Conservation (phyloP, 495 filamentous ascomycete genomes). For the Sordaria brevicollis region DNA sequence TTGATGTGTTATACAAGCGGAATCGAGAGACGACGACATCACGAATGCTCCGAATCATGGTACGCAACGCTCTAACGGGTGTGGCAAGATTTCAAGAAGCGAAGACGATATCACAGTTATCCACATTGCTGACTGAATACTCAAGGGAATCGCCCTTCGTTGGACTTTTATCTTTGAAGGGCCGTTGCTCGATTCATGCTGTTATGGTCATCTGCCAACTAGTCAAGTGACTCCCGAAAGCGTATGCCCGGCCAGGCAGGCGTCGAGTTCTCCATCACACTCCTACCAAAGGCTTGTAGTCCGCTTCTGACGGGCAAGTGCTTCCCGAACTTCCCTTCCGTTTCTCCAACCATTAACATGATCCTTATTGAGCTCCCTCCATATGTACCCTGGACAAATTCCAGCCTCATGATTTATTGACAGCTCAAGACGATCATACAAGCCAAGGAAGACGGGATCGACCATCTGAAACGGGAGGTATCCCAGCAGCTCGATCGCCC, state of each 20-base stretch:
- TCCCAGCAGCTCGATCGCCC: neutral
- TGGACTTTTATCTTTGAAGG: neutral
- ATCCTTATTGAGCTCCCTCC: neutral
- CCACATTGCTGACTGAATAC: neutral
- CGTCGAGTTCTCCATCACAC: neutral
- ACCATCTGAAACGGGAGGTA: neutral
- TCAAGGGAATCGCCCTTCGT: neutral
- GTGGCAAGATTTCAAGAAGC: neutral
- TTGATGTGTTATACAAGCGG: neutral
- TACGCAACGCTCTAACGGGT: neutral
- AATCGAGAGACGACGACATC: neutral
- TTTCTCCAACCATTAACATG: neutral
- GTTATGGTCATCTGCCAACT: neutral
- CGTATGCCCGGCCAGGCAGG: neutral
- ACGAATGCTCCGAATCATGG: neutral
- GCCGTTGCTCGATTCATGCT: neutral
- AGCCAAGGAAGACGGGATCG: neutral
- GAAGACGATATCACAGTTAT: neutral
- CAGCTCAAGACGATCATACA: neutral
- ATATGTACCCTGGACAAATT: neutral
- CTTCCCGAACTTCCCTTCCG: neutral
- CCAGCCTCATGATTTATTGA: neutral
- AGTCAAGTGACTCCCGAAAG: neutral
- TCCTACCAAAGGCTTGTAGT: neutral
- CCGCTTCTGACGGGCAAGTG: neutral